Conservation (phyloP, 768 basidiomycete species). For the Pleurotus eryngii region DNA sequence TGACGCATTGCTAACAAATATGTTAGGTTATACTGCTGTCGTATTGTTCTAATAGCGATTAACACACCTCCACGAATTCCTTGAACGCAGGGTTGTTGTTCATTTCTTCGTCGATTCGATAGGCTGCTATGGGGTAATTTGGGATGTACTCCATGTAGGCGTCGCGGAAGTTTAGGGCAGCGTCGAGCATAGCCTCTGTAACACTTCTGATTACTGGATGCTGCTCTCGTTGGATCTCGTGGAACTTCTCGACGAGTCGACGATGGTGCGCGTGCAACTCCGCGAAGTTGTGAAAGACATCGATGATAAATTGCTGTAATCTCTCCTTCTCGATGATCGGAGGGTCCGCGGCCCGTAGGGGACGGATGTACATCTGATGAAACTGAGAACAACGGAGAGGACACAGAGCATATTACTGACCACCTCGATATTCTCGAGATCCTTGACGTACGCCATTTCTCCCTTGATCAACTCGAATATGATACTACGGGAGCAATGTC, state of each 20-base stretch:
- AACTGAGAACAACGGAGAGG: neutral
- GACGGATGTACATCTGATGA: conserved; percentile 74
- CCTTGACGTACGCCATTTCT: conserved; percentile 93
- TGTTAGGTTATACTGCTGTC: conserved; percentile 16
- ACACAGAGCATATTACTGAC: conserved; percentile 38
- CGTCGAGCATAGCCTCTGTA: conserved; percentile 82
- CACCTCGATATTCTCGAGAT: conserved; percentile 80
- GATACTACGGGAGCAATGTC: conserved; percentile 45
- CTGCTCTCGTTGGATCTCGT: conserved; percentile 86
- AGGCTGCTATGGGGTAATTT: conserved; percentile 91
- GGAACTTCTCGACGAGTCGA: conserved; percentile 73
- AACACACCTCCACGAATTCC: conserved; percentile 72
- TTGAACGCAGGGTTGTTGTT: conserved; percentile 78
- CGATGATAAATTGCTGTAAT: conserved; percentile 73
- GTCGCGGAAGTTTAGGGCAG: conserved; percentile 88
- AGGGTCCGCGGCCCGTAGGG: conserved; percentile 68
- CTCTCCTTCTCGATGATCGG: conserved; percentile 73
- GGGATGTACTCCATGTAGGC: conserved; percentile 92
- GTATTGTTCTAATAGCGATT: neutral
- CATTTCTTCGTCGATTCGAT: conserved; percentile 85
- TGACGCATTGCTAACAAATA: conserved; percentile 37
- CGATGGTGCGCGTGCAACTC: conserved; percentile 76
- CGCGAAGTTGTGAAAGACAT: conserved; percentile 86
- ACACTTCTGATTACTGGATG: conserved; percentile 76
- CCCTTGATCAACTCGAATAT: conserved; percentile 95